phyloP scores from a whole-genome alignment of 805 yeast species.

The Monosporozyma yasuniensis region DNA sequence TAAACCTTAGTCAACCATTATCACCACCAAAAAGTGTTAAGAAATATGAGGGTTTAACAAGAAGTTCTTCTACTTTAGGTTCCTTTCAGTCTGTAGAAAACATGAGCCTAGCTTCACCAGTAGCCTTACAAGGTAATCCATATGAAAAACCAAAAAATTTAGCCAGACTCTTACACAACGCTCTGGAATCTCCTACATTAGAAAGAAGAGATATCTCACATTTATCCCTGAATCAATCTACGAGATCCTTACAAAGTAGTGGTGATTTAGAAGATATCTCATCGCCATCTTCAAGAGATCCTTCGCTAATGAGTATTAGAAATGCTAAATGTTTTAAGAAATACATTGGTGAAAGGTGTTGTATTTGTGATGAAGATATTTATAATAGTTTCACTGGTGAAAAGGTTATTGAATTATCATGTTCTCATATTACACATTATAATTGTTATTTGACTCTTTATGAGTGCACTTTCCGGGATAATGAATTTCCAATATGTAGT shows the following conservation, averaged over 20 bases:
- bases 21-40: slow-evolving; percentile 22
- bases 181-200: slow-evolving; percentile 1
- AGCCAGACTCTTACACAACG: slow-evolving; percentile 2
- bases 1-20: slow-evolving; percentile 13
- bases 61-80: neutral
- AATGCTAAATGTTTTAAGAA: slow-evolving; percentile 16
- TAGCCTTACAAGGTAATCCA: neutral
- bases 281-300: slow-evolving; percentile 11
- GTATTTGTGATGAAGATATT: slow-evolving; percentile 39
- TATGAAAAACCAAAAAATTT: slow-evolving; percentile 4
- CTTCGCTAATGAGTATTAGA: neutral
- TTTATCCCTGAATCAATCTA: neutral
- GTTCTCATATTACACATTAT: slow-evolving; percentile 39
- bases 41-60: slow-evolving; percentile 3
- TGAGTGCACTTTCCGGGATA: slow-evolving; percentile 4
- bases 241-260: neutral
- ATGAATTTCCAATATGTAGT: slow-evolving; percentile 21
- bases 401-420: slow-evolving; percentile 33
- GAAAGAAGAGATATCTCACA: neutral
- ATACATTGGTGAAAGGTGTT: slow-evolving; percentile 29
- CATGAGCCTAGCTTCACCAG: slow-evolving; percentile 7
- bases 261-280: slow-evolving; percentile 17
- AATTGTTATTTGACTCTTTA: slow-evolving; percentile 30
- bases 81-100: neutral
- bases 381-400: slow-evolving; percentile 36